Conservation (phyloP, 208 protist species). For the Blastocrithidia nonstop region DNA sequence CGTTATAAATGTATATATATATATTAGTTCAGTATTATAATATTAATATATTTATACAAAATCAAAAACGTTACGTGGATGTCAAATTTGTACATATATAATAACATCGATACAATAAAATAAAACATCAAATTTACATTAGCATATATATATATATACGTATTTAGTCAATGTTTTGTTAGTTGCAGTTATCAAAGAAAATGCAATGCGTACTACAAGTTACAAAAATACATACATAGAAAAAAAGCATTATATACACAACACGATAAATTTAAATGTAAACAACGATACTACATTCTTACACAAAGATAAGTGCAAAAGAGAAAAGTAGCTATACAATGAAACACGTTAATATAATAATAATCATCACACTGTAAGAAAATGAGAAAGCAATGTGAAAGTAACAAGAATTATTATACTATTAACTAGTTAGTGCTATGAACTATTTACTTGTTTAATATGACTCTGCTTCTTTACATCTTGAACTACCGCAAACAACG, state of each 20-base stretch:
- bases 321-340: conserved; percentile 3
- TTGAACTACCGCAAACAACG: conserved; percentile 59
- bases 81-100: too few species aligned
- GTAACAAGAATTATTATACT: too few species aligned
- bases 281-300: conserved; percentile 1
- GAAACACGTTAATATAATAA: not conserved
- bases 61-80: not conserved
- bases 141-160: not conserved
- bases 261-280: not conserved
- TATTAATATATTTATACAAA: not conserved
- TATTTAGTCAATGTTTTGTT: too few species aligned
- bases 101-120: not conserved
- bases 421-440: too few species aligned
- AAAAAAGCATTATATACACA: conserved; percentile 3
- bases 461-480: conserved; percentile 9
- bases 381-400: too few species aligned
- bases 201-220: conserved; percentile 2
- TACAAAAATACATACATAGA: not conserved
- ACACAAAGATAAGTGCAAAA: not conserved
- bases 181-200: too few species aligned
- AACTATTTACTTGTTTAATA: too few species aligned
- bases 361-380: too few species aligned
- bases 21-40: not conserved
- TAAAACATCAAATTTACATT: not conserved
- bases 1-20: not conserved